These are phyloP conservation scores for Picochlorum sp. DNA, from an alignment of 139 green algal genomes.

Conservation along the genomic window DNA sequence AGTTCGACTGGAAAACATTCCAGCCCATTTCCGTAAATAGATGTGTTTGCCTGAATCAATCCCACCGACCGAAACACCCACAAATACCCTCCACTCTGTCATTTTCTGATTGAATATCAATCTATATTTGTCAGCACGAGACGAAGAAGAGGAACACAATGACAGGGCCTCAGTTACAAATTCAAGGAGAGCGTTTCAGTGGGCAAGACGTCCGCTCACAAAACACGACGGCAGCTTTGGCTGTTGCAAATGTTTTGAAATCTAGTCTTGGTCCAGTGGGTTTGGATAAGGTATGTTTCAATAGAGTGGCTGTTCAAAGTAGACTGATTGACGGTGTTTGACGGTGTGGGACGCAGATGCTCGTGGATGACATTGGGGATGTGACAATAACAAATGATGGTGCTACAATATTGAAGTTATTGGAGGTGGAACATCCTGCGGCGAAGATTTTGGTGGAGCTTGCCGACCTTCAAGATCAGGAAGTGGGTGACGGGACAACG, in stretches of 20 bases:
- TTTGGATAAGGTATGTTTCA: constrained; percentile 85
- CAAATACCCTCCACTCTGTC: no score
- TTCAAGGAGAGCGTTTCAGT: constrained; percentile 72
- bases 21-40: no score
- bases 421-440: constrained; percentile 97
- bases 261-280: constrained; percentile 90
- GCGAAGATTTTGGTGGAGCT: constrained; percentile 99
- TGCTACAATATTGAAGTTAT: constrained; percentile 95
- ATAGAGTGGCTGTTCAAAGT: no score
- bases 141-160: constrained; percentile 6
- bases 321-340: no score
- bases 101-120: no score
- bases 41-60: no score
- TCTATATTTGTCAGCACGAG: not conserved
- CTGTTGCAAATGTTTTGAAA: constrained; percentile 97
- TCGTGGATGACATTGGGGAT: constrained; percentile 98
- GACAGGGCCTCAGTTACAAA: constrained; percentile 39
- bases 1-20: no score
- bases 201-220: constrained; percentile 89
- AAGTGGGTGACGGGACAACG: constrained; percentile 98
- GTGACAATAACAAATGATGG: constrained; percentile 99
- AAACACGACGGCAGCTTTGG: constrained; percentile 88
- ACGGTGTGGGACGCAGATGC: constrained; percentile 70
- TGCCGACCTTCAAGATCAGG: constrained; percentile 93
- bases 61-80: no score